phyloP scores from a whole-genome alignment of 1,284 basidiomycete species.

The Ganoderma lingzhi region DNA sequence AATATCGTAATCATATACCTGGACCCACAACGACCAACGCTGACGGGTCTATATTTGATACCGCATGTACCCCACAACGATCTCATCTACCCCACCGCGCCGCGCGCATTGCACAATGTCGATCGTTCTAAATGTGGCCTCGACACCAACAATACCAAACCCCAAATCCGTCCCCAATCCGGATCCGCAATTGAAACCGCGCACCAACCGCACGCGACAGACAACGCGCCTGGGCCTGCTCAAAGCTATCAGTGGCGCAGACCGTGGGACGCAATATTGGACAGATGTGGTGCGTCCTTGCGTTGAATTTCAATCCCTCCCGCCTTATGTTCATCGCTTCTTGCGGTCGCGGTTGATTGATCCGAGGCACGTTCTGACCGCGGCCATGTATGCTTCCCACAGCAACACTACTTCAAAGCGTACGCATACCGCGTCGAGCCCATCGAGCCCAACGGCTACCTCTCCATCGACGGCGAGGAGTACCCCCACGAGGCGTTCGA shows the following conservation, averaged over 20 bases:
- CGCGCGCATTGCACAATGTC: not conserved
- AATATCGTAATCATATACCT: not conserved
- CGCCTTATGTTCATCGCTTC: not conserved
- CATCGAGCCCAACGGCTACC: constrained; percentile 56
- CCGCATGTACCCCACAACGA: not conserved
- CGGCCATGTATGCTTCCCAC: not conserved
- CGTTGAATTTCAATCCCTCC: constrained; percentile 3
- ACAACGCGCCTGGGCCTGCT: constrained; percentile 65
- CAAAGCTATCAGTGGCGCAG: constrained; percentile 70
- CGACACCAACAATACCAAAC: not conserved
- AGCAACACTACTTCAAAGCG: constrained; percentile 86
- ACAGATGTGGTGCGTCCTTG: constrained; percentile 55
- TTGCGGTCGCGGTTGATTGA: not conserved
- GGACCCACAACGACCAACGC: not conserved
- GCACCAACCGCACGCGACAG: constrained; percentile 42
- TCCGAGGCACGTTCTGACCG: not conserved
- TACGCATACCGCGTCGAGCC: constrained; percentile 81
- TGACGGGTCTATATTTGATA: not conserved
- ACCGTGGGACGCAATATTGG: constrained; percentile 77
- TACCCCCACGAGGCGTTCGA: constrained; percentile 85
- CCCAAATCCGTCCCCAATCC: not conserved
- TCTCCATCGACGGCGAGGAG: constrained; percentile 86
- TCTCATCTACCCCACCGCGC: not conserved
- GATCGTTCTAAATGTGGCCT: not conserved
- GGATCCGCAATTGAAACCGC: not conserved